Base-by-base conservation (phyloP, 495 filamentous ascomycete species). In the Parachaetomium inaequale region DNA sequence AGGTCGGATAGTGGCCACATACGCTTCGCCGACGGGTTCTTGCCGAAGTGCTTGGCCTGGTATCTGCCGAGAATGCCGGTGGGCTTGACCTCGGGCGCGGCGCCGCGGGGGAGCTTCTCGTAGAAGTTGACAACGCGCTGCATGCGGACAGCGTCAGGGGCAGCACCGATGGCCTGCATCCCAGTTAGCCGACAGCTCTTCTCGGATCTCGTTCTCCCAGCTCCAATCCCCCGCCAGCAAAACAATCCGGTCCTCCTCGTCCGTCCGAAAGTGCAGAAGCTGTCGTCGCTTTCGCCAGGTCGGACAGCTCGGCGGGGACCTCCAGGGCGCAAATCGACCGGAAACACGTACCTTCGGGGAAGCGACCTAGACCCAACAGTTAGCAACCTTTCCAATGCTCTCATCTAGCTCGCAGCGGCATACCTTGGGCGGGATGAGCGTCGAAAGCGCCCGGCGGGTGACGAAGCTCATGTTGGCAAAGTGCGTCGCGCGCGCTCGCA, bases 391-490 rank as follows among this genome's bases (percentile, higher is more conserved):
- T 25, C 23, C 26, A 36, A 25, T 12, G 17, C 46, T 25, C 29
- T 29, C 25, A 25, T 7, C 45, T 19, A 11, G 14, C 46, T 23
- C 26, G n/a, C 36, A 28, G n/a, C 23, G 61, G 68, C 84, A 65
- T 85, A 93, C 93, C 89, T 98, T 98, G 68, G 94, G 94, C 68
- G 94, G 94, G 76, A 99, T 96, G 74, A 99, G 84, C 83, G 95
- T 96, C 72, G 95, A 97, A 72, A 99, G 88, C 83, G 84, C 88
- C 77, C 93, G 85, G 77, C 88, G 88, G 69, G 84, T 82, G 70
- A 94, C 85, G 85, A 84, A 92, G 81, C 92, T 96, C 93, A 96
- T 98, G 76, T 79, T 88, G 84, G 74, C 74, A 76, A 76, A 58
- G 36, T 53, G 72, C 62, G 50, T 60, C 53, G 59, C 62, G 62